Evolutionary conservation across 176 grass and related monocot species (phyloP).

Genomic region (Alopecurus myosuroides): DNA sequence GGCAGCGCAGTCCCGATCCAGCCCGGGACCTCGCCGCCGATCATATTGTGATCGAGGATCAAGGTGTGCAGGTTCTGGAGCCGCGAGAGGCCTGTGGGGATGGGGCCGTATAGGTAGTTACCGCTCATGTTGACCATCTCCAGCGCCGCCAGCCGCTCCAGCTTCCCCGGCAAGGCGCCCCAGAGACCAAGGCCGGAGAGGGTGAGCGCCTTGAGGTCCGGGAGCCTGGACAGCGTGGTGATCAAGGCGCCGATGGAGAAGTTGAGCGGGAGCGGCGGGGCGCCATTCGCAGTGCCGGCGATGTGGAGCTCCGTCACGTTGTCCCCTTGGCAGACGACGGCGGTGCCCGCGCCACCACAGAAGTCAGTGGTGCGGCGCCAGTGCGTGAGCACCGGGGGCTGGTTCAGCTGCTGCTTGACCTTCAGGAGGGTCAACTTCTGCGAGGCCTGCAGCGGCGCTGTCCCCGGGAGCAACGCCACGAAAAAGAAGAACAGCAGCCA

Average conservation of each 20-base stretch:
- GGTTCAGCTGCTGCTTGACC: conserved; percentile 71
- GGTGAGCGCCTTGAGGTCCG: conserved; percentile 85
- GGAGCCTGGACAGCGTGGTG: conserved; percentile 69
- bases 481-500: background rate
- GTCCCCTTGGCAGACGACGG: conserved; percentile 84
- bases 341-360: conserved; percentile 38
- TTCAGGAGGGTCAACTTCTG: conserved; percentile 85
- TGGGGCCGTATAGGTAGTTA: conserved; percentile 65
- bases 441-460: conserved; percentile 45
- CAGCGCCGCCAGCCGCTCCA: conserved; percentile 46
- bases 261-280: conserved; percentile 55
- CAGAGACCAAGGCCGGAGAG: conserved; percentile 76
- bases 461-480: conserved; percentile 20
- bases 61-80: conserved; percentile 66
- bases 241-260: conserved; percentile 74
- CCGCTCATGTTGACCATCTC: conserved; percentile 92
- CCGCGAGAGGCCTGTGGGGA: conserved; percentile 53
- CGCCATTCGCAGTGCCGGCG: conserved; percentile 25
- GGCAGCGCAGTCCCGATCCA: conserved; percentile 48
- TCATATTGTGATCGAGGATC: conserved; percentile 81
- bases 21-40: conserved; percentile 49
- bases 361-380: conserved; percentile 82
- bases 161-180: conserved; percentile 68
- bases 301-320: conserved; percentile 89
- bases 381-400: conserved; percentile 49